Evolutionary conservation across 768 basidiomycete genomes (phyloP).

Genomic region (Daedaleopsis sinensis): DNA sequence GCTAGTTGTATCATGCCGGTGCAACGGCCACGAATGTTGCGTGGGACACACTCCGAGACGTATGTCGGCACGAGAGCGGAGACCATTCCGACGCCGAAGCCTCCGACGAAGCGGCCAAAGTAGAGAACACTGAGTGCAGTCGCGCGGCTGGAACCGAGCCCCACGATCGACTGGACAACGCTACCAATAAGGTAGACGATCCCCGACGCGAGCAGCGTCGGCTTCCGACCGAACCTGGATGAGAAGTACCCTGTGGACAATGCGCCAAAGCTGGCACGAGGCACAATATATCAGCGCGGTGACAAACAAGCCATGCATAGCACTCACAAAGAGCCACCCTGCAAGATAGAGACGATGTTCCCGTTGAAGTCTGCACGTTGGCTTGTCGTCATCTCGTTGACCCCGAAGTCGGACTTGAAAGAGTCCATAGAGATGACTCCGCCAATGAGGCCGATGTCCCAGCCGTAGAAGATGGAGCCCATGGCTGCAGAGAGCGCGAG

Average conservation of each 20-base stretch:
- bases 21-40: neutral
- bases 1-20: neutral
- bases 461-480: neutral
- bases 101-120: neutral
- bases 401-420: neutral
- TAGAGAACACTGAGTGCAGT: neutral
- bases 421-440: neutral
- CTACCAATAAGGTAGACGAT: neutral
- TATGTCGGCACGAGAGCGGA: neutral
- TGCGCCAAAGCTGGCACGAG: neutral
- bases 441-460: neutral
- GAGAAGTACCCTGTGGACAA: neutral
- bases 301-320: neutral
- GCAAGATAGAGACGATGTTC: neutral
- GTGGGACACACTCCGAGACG: neutral
- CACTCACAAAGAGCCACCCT: neutral
- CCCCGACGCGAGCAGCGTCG: neutral
- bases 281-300: too few species aligned
- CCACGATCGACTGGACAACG: neutral
- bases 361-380: neutral
- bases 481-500: neutral
- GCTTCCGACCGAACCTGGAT: neutral
- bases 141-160: neutral
- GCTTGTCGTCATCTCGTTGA: neutral
- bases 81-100: neutral